Percentiles rank a stretch among this genome's conserved stretches.
Conservation (phyloP, 148 eudicot genomes). For the Dianthus caryophyllus region DNA sequence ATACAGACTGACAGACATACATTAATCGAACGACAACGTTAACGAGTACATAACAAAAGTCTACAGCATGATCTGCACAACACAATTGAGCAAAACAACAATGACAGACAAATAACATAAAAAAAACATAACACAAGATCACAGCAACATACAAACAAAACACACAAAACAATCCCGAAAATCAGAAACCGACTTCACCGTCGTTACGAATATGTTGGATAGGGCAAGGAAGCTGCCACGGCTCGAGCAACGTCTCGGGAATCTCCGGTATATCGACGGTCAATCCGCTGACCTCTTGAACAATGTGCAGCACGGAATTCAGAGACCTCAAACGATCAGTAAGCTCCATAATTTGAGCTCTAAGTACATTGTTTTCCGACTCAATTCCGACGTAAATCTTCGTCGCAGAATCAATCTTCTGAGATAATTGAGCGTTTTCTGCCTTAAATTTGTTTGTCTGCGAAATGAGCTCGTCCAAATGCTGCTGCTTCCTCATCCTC, state of each 20-base stretch:
- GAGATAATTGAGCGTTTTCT: constrained; percentile 39
- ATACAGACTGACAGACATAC: too few relatives aligned
- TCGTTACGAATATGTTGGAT: constrained; percentile 43
- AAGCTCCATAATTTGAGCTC: constrained; percentile 68
- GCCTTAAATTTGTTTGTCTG: constrained; percentile 40
- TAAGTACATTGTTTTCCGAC: constrained; percentile 66
- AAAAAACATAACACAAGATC: neutral
- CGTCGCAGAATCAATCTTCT: constrained; percentile 37
- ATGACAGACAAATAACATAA: neutral
- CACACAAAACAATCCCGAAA: too few relatives aligned
- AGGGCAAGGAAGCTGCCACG: constrained; percentile 90
- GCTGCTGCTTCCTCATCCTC: constrained; percentile 79
- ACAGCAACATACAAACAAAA: constrained; percentile 35
- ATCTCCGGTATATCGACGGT: constrained; percentile 60
- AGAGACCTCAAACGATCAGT: constrained; percentile 61
- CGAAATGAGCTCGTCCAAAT: constrained; percentile 43
- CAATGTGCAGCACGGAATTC: constrained; percentile 60
- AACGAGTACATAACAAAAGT: too few relatives aligned
- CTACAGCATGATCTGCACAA: too few relatives aligned
- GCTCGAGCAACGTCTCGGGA: constrained; percentile 71
- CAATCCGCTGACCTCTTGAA: constrained; percentile 65
- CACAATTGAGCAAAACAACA: too few relatives aligned
- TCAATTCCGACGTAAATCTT: constrained; percentile 37
- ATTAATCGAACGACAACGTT: too few relatives aligned
- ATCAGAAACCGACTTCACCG: too few relatives aligned